These are phyloP conservation scores for Trypanosoma cruzi DNA, from an alignment of 208 protist species.

Conservation along the genomic window DNA sequence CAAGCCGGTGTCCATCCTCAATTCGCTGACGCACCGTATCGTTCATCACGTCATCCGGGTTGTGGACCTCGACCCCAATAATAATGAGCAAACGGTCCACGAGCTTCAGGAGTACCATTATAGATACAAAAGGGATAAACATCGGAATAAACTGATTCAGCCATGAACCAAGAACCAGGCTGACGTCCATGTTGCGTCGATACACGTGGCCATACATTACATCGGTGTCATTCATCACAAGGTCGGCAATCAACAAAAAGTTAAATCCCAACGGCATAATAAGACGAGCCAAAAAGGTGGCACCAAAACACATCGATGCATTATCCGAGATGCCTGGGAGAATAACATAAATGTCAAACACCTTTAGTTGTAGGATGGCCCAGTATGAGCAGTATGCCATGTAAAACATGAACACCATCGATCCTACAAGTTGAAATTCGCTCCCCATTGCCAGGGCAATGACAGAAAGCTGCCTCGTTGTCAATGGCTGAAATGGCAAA, in stretches of 20 bases:
- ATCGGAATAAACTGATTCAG: slow-evolving; percentile 88
- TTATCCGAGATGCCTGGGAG: slow-evolving; percentile 88
- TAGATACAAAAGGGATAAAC: slow-evolving; percentile 84
- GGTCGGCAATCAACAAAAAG: slow-evolving; percentile 82
- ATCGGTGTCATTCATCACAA: slow-evolving; percentile 56
- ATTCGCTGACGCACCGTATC: slow-evolving; percentile 80
- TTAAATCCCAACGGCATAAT: slow-evolving; percentile 94
- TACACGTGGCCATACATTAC: slow-evolving; percentile 91
- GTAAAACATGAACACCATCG: slow-evolving; percentile 90
- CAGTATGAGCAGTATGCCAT: slow-evolving; percentile 92
- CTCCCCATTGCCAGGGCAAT: slow-evolving; percentile 81
- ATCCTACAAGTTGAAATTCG: slow-evolving; percentile 71
- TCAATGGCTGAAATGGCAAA: slow-evolving; percentile 67
- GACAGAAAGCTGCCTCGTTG: slow-evolving; percentile 53
- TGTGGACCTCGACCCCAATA: slow-evolving; percentile 80
- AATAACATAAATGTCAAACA: slow-evolving; percentile 91
- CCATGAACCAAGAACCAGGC: slow-evolving; percentile 65
- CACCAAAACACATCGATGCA: slow-evolving; percentile 89
- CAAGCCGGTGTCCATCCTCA: slow-evolving; percentile 69
- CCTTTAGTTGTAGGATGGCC: slow-evolving; percentile 90
- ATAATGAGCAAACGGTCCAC: slow-evolving; percentile 59
- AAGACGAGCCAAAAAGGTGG: slow-evolving; percentile 86
- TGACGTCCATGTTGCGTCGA: slow-evolving; percentile 89
- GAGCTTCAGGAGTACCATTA: slow-evolving; percentile 73
- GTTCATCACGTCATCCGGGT: slow-evolving; percentile 72